These are phyloP conservation scores for Aschersonia sp. DNA, from an alignment of 2,329 filamentous ascomycete species.

Conservation along the genomic window DNA sequence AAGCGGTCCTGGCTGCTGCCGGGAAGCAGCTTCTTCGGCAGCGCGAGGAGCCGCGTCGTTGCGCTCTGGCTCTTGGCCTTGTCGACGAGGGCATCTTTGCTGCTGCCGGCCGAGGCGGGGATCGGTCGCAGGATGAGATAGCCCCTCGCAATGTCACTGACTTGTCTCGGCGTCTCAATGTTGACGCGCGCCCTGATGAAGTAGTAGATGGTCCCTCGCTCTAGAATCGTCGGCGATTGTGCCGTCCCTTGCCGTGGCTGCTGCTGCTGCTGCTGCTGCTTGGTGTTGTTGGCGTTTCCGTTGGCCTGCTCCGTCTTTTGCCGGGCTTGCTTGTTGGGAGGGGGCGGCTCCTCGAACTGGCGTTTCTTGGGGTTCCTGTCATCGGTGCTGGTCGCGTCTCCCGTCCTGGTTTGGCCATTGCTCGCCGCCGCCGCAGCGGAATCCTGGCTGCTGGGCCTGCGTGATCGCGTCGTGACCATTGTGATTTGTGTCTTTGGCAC, in stretches of 20 bases:
- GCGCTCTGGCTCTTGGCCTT: conserved; percentile 34
- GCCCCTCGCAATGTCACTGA: conserved; percentile 61
- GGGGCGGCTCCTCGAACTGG: background rate
- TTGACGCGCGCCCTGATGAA: conserved; percentile 70
- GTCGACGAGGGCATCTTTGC: background rate
- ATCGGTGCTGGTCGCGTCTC: background rate
- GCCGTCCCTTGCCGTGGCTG: conserved; percentile 1
- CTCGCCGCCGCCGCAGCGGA: no score
- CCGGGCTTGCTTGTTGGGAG: background rate
- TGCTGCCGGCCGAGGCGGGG: conserved; percentile 37
- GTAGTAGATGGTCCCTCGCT: conserved; percentile 87
- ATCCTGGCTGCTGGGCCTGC: background rate
- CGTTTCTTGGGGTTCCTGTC: background rate
- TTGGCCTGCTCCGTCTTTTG: conserved; percentile 5
- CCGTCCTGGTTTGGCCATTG: no score
- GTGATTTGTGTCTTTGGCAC: background rate
- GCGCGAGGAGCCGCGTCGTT: conserved; percentile 57
- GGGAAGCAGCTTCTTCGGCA: conserved; percentile 78
- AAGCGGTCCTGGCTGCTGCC: conserved; percentile 53
- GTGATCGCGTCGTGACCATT: background rate
- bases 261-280: background rate
- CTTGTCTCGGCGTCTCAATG: conserved; percentile 51
- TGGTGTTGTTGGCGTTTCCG: conserved; percentile 7
- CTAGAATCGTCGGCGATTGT: conserved; percentile 44
- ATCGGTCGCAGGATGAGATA: conserved; percentile 70